These are phyloP conservation scores for Argentina anserina DNA, from an alignment of 306 rosid species.

Conservation along the genomic window DNA sequence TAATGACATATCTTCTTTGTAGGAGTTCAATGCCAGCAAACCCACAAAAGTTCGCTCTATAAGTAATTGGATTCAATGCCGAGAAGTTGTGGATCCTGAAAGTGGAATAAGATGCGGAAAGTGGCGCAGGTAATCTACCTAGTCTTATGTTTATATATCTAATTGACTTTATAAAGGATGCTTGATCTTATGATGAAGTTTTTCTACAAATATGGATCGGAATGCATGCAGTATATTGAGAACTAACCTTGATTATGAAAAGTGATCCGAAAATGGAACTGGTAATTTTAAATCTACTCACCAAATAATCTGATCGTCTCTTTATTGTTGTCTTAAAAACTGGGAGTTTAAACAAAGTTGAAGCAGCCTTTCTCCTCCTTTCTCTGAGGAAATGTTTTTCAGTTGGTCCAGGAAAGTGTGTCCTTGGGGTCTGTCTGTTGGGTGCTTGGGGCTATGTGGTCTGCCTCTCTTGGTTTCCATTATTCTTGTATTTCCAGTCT, in stretches of 20 bases:
- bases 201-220: background rate
- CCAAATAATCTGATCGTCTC: background rate
- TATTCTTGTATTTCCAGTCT: background rate
- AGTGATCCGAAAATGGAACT: background rate
- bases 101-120: conserved; percentile 69
- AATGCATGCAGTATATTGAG: background rate
- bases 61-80: conserved; percentile 93
- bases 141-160: background rate
- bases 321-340: background rate
- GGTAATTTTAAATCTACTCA: background rate
- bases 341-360: background rate
- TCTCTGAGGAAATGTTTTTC: background rate
- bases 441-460: background rate
- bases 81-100: conserved; percentile 42
- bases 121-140: conserved; percentile 70
- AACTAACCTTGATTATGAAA: background rate
- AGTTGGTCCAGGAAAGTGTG: background rate
- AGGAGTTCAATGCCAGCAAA: conserved; percentile 48
- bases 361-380: background rate
- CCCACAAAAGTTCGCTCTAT: conserved; percentile 40
- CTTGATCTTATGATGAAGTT: background rate
- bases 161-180: background rate
- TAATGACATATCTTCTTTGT: conserved; percentile 23
- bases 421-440: conserved; percentile 1
- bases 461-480: background rate